Base-by-base conservation (phyloP, 495 filamentous ascomycete genomes). In the Podospora didyma region DNA sequence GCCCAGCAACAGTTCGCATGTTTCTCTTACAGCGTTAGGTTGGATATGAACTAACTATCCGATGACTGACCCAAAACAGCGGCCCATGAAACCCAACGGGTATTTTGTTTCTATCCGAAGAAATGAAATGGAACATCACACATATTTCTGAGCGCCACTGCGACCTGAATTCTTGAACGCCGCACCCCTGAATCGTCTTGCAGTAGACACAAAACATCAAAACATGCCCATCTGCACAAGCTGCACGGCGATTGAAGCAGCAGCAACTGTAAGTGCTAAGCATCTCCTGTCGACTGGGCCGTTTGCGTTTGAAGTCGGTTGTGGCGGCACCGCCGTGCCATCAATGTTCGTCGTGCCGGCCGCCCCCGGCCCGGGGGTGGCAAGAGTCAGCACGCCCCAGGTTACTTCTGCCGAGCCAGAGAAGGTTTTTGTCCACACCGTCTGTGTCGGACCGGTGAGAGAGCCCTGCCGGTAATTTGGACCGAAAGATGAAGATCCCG, bases 361-460 rank as follows among this genome's bases (percentile, higher is more conserved):
- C n/a, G n/a, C n/a, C 1, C 53, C 42, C 1, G 70, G 57, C 12
- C 51, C 62, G 12, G 69, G 69, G 9, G 61, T 62, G 3, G 61
- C 46, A 22, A 76, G 62, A n/a, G 73, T 75, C 31, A 76, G 52
- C 22, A 63, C 64, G 11, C 58, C 73, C 74, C 71, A 76, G 5
- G 52, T 53, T 14, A 72, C 68, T 4, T 68, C 53, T n/a, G 26
- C 26, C 3, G 62, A 10, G 7, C 61, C 69, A 7, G 63, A 53
- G 19, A 73, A 62, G 12, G 67, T 71, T 26, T 52, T 64, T 5
- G 67, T 71, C 70, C 70, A 73, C 7, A 53, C 51, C 1, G 65
- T 63, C 41, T 69, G 51, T 1, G 66, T 64, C 26, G 71, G 70
- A 16, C 72, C 71, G 7, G 60, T 63, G 31, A 72, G 19, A 6